Percentiles rank a stretch among this genome's conserved stretches.
Evolutionary conservation across 228 moss, liverwort and hornwort species (phyloP).

Genomic region (Sphagnum fallax): DNA sequence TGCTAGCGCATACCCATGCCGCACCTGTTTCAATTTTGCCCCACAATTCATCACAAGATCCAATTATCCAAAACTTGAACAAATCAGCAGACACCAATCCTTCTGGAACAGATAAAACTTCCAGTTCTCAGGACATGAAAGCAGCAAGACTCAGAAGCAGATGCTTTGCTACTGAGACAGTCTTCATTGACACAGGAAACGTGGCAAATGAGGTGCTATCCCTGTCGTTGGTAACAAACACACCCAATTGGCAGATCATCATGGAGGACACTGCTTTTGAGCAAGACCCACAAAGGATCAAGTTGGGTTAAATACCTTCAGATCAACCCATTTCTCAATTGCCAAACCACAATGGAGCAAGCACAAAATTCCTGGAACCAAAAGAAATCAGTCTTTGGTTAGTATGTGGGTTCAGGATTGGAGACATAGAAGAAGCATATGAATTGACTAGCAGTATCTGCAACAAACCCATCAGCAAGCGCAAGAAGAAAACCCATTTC

Average conservation of each 20-base stretch:
- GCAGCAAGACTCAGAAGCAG: background rate
- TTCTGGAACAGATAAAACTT: too few species aligned
- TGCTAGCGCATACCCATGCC: constrained; percentile 66
- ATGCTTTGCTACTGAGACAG: background rate
- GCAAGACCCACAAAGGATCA: too few species aligned
- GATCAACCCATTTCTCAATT: constrained; percentile 80
- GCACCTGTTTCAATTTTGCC: constrained; percentile 34
- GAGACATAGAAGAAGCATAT: background rate
- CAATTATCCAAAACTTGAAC: background rate
- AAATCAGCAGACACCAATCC: background rate
- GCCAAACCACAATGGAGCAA: constrained; percentile 76
- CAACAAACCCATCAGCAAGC: too few species aligned
- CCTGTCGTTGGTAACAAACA: too few species aligned
- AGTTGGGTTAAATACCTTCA: constrained; percentile 34
- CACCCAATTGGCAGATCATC: too few species aligned
- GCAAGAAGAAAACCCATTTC: too few species aligned
- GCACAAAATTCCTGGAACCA: constrained; percentile 54
- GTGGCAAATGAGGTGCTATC: too few species aligned
- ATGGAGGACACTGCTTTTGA: too few species aligned
- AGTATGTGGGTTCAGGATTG: background rate
- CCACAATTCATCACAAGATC: background rate
- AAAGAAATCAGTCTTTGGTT: background rate
- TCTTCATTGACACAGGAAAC: too few species aligned
- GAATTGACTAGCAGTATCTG: too few species aligned
- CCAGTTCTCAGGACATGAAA: too few species aligned